Base-by-base conservation (phyloP, 1,284 basidiomycete genomes). In the Ganoderma leucocontextum region DNA sequence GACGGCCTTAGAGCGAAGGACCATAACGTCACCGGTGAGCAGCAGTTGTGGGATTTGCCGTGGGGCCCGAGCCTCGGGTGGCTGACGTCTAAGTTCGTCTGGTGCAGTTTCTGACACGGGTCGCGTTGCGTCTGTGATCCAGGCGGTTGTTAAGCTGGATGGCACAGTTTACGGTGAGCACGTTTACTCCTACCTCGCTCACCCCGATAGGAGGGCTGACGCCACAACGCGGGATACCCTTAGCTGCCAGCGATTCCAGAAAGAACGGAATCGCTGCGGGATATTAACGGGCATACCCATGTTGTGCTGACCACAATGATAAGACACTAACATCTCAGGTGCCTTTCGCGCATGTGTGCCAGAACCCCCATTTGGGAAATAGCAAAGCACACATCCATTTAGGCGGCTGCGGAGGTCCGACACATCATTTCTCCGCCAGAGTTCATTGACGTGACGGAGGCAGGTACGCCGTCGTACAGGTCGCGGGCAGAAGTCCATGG, bases 261-360 rank as follows among this genome's bases (percentile, higher is more conserved):
- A 95, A 95, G 83, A 91, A 94, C 71, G 93, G 94, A 22, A 87
- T 94, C 64, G 92, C 94, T 12, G 88, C 92, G 61, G 94, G 93
- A 5, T 95, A 93, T 80, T 95, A 76, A 81, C 65, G 52, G 62
- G 38, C 53, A 60, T 29, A 52, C 22, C 41, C 7, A 10, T 62
- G 53, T 52, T 49, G 53, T 69, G 38, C 58, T 68, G 62, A 66
- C 44, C 52, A n/a, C 13, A 60, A 41, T 53, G 33, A 60, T 47
- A 62, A 62, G 62, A 71, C 47, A 44, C 57, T 25, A 36, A 25
- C 25, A 35, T 47, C 42, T 47, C 53, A 55, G 61, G 66, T 63
- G 38, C 64, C 62, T 59, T 49, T n/a, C 19, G 61, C 58, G 60
- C 65, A 66, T 59, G 52, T 22, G 52, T 33, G 52, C 52, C 15